Evolutionary conservation across 2,329 filamentous ascomycete species (phyloP), one percentile per base, ranked within the genome.

Genomic region (Fusarium nodosum): DNA sequence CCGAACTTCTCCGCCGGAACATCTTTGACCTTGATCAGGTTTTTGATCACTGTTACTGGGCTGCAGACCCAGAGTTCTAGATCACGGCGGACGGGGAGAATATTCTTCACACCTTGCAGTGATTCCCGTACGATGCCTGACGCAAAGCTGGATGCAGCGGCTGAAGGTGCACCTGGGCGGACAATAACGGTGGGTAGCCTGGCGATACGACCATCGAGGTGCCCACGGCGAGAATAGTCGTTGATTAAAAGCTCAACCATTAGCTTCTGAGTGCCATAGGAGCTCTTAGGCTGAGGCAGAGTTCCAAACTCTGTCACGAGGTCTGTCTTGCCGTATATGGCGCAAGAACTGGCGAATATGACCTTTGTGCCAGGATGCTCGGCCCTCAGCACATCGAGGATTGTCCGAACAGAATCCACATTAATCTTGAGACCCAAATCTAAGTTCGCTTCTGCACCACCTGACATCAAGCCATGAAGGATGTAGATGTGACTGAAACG

Each of bases 401-500:
- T 76, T 31, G 78, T 75, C 24, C 85, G 81, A 4, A 87, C 86
- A 2, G 85, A 85, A 64, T 89, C 87, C 50, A 88, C 80, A 72
- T 90, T 90, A 53, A 89, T 87, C 42, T 79, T 82, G 66, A 88
- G 80, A 1, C 87, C 59, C 78, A 83, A 69, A 79, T 87, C 75
- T 79, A 88, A 78, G 45, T 89, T 85, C 20, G 85, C 85, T 76
- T 90, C 88, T 13, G 86, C 84, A 20, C 87, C 88, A 20, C 84
- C 84, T 0, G 86, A 89, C 88, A 90, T 90, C 75, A 90, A 86
- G 34, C 88, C 88, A 71, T 90, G 88, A 51, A 90, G 85, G 44
- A 88, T 82, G 72, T 88, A 90, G 46, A 86, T 81, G 1, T 31
- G 83, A 79, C 46, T 84, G 79, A 39, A 85, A 76, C 13, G 69